Evolutionary conservation across 2,329 filamentous ascomycete species (phyloP).

Genomic region (Colletotrichum lindemuthianum): DNA sequence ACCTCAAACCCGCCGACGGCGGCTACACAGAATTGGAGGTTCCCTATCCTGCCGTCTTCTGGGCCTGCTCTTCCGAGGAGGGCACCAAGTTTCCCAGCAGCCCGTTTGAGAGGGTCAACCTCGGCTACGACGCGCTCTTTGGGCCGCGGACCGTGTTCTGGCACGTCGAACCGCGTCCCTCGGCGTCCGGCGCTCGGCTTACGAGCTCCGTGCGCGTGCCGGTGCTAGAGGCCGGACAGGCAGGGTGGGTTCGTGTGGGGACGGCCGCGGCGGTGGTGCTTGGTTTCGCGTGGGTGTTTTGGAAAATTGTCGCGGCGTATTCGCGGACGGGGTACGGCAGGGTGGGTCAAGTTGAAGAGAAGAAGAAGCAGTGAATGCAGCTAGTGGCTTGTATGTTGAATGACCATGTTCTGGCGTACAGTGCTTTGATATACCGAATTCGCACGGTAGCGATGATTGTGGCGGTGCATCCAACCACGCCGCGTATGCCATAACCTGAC

Average conservation of each 20-base stretch:
- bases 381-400: not conserved
- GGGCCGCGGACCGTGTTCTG: conserved; percentile 82
- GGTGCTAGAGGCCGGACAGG: conserved; percentile 67
- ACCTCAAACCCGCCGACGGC: conserved; percentile 70
- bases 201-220: conserved; percentile 70
- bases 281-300: conserved; percentile 77
- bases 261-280: conserved; percentile 69
- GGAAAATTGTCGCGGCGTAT: conserved; percentile 61
- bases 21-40: conserved; percentile 68
- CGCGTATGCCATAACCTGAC: not conserved
- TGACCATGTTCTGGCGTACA: not conserved
- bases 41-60: conserved; percentile 87
- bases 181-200: conserved; percentile 48
- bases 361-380: conserved; percentile 33
- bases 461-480: conserved; percentile 13
- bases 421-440: conserved; percentile 1
- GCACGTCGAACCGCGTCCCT: conserved; percentile 70
- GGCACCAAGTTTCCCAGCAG: conserved; percentile 76
- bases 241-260: conserved; percentile 59
- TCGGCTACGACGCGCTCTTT: conserved; percentile 90
- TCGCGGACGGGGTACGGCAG: conserved; percentile 45
- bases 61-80: conserved; percentile 80
- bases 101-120: conserved; percentile 84
- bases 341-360: conserved; percentile 1
- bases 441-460: conserved; percentile 13